A percentile compares a stretch with the other conserved stretches of the same genome.
These are phyloP conservation scores for Chlamydomonas sp. DNA, from an alignment of 139 green algal genomes.

Conservation along the genomic window DNA sequence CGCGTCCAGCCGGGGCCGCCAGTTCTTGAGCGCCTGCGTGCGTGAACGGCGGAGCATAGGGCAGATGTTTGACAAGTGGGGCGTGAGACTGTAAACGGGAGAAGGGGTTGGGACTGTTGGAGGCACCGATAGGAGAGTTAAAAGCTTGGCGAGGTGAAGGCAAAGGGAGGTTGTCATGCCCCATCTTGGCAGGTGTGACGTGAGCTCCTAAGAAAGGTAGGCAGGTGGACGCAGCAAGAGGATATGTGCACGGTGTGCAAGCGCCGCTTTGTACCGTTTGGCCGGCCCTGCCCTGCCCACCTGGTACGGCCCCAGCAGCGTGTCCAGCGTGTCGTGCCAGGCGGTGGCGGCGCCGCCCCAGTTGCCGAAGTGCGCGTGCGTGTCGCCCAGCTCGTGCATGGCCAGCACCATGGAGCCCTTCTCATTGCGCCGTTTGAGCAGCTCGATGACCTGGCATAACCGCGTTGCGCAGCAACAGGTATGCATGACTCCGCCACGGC, in stretches of 20 bases:
- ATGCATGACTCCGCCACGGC: no score
- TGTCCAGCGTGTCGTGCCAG: slow-evolving; percentile 70
- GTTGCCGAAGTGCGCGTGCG: slow-evolving; percentile 70
- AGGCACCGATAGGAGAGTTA: no score
- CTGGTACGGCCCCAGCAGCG: slow-evolving; percentile 71
- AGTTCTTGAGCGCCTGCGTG: slow-evolving; percentile 52
- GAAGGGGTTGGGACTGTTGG: background rate
- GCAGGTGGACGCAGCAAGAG: no score
- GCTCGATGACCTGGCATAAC: slow-evolving; percentile 55
- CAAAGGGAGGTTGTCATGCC: no score
- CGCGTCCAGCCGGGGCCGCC: slow-evolving; percentile 48
- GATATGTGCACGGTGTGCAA: no score
- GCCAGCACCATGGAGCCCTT: slow-evolving; percentile 64
- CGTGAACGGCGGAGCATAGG: background rate
- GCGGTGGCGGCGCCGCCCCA: slow-evolving; percentile 49
- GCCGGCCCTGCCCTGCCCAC: slow-evolving; percentile 2
- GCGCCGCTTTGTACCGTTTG: no score
- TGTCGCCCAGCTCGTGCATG: slow-evolving; percentile 69
- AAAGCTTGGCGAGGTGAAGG: background rate
- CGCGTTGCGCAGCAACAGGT: background rate
- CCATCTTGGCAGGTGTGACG: no score
- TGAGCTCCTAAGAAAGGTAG: no score
- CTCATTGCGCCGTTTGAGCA: slow-evolving; percentile 64
- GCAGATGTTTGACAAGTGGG: no score
- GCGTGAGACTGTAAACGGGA: background rate